These are phyloP conservation scores for Xanthoparmelia taractica DNA, from an alignment of 495 filamentous ascomycete species.

Conservation along the genomic window DNA sequence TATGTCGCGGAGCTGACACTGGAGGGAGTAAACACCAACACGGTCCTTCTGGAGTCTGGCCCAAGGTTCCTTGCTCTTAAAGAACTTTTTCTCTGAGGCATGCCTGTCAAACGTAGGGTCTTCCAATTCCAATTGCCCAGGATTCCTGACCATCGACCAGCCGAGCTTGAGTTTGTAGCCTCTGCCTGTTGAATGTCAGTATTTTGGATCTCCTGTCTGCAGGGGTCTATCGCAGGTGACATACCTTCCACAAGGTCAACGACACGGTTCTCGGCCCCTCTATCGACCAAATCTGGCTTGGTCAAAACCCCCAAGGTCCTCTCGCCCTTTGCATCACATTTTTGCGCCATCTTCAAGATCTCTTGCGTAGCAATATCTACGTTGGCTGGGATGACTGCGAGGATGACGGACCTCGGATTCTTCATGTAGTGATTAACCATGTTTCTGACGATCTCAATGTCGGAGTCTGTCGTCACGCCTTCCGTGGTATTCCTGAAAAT, in stretches of 20 bases:
- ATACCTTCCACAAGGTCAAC: slow-evolving; percentile 41
- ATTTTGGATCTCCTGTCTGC: slow-evolving; percentile 24
- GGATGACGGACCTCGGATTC: slow-evolving; percentile 17
- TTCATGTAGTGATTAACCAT: slow-evolving; percentile 41
- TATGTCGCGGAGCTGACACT: slow-evolving; percentile 36
- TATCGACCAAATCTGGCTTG: slow-evolving; percentile 38
- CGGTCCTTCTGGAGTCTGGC: slow-evolving; percentile 29
- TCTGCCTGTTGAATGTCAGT: slow-evolving; percentile 30
- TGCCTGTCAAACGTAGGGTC: slow-evolving; percentile 28
- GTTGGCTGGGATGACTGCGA: slow-evolving; percentile 26
- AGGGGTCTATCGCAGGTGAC: neutral
- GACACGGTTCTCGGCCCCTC: slow-evolving; percentile 33
- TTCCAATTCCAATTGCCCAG: slow-evolving; percentile 37
- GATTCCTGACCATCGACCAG: slow-evolving; percentile 48
- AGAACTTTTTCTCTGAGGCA: slow-evolving; percentile 35
- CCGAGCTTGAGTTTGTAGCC: slow-evolving; percentile 36
- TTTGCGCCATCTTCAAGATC: slow-evolving; percentile 20
- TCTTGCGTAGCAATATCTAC: slow-evolving; percentile 26
- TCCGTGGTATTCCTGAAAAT: slow-evolving; percentile 36
- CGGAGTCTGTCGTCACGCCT: slow-evolving; percentile 33
- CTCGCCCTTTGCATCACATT: slow-evolving; percentile 27
- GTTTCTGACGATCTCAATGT: slow-evolving; percentile 29
- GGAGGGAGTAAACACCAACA: slow-evolving; percentile 45
- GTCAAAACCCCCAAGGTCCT: slow-evolving; percentile 44
- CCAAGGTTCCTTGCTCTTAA: slow-evolving; percentile 34